Conservation (phyloP, 2,329 filamentous ascomycete species). For the Celoporthe dispersa region DNA sequence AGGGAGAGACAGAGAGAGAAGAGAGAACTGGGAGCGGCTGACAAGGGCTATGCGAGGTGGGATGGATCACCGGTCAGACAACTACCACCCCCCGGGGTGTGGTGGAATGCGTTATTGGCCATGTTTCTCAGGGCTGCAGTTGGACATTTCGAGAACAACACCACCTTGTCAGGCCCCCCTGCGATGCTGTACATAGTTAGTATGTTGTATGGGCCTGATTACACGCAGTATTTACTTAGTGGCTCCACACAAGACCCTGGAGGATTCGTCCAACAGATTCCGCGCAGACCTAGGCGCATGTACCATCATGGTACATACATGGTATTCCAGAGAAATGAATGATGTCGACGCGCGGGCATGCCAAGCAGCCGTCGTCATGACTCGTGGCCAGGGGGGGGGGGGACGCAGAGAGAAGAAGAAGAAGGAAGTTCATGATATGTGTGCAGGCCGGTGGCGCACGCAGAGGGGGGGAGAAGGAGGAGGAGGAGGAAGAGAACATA, state of each 20-base stretch:
- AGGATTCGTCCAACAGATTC: background rate
- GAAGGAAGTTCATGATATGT: background rate
- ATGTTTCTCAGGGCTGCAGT: conserved; percentile 5
- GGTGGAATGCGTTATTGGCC: background rate
- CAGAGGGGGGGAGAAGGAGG: background rate
- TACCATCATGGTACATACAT: too few relatives aligned
- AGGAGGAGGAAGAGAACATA: background rate
- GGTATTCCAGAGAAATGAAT: background rate
- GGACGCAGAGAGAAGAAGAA: background rate
- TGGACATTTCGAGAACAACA: background rate
- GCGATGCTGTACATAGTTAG: background rate
- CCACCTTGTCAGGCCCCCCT: background rate
- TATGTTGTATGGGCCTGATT: background rate
- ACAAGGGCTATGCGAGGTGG: background rate
- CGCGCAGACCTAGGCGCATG: background rate
- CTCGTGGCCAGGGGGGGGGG: background rate
- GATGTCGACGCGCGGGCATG: background rate
- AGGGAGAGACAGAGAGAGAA: too few relatives aligned
- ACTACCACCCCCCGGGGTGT: too few relatives aligned
- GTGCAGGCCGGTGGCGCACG: background rate
- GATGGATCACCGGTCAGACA: background rate
- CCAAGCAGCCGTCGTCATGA: background rate
- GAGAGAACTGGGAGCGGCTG: background rate
- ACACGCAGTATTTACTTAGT: conserved; percentile 13
- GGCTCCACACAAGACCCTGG: conserved; percentile 1